phyloP scores from a whole-genome alignment of 176 grass and related monocot species.

The Miscanthus lutarioriparius region DNA sequence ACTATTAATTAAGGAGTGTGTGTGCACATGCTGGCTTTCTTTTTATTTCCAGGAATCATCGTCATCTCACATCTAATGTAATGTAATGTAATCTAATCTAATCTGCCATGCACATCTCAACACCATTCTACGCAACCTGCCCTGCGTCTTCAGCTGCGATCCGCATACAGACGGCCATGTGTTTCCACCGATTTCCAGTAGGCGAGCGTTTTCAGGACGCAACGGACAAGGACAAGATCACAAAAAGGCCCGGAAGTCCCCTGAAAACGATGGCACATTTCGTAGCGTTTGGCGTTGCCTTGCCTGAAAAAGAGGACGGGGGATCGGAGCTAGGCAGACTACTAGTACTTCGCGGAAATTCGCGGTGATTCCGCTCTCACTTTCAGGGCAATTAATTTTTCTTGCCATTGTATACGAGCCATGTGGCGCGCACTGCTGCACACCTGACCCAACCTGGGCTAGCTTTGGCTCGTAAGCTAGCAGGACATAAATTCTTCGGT shows the following conservation, averaged over 20 bases:
- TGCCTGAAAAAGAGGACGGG: background rate
- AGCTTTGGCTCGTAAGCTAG: background rate
- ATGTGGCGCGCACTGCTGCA: background rate
- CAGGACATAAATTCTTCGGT: background rate
- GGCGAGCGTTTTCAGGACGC: conserved; percentile 29
- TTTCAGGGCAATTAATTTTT: background rate
- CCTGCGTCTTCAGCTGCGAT: background rate
- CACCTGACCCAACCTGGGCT: background rate
- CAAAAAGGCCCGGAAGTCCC: background rate
- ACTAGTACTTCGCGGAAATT: background rate
- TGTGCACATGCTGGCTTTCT: background rate
- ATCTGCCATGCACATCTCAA: background rate
- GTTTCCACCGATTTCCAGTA: conserved; percentile 16
- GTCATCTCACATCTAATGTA: background rate
- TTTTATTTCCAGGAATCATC: background rate
- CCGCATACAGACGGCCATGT: background rate
- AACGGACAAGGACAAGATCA: conserved; percentile 32
- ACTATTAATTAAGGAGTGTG: background rate
- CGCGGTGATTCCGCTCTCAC: conserved; percentile 28
- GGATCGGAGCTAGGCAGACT: background rate
- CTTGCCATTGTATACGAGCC: background rate
- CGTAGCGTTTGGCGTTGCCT: conserved; percentile 6
- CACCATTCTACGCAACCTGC: conserved; percentile 27
- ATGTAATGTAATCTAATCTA: too few species aligned
- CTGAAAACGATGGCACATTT: conserved; percentile 19